These are phyloP conservation scores for Hyaloperonospora arabidopsidis DNA, from an alignment of 352 stramenopile species.

Conservation along the genomic window DNA sequence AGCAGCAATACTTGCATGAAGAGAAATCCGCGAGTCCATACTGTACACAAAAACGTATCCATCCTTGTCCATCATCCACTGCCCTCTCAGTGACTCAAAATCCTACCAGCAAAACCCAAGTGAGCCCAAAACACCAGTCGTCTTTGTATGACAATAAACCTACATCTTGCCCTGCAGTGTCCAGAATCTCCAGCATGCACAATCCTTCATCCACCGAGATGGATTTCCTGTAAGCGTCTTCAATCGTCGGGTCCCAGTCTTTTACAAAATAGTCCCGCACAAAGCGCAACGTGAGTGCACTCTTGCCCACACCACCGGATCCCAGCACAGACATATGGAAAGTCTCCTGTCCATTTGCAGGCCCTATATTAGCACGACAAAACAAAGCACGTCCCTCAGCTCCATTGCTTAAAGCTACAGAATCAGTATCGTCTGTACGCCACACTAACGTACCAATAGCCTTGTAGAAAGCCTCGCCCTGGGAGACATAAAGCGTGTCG, in stretches of 20 bases:
- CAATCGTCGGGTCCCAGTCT: slow-evolving; percentile 88
- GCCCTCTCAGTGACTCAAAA: slow-evolving; percentile 81
- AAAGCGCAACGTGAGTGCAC: slow-evolving; percentile 84
- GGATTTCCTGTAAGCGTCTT: slow-evolving; percentile 87
- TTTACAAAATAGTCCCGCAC: slow-evolving; percentile 87
- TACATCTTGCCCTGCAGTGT: slow-evolving; percentile 85
- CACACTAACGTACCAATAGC: slow-evolving; percentile 26
- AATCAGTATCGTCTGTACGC: not conserved
- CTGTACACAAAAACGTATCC: slow-evolving; percentile 89
- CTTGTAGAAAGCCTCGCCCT: slow-evolving; percentile 84
- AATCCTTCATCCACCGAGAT: slow-evolving; percentile 78
- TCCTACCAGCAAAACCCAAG: slow-evolving; percentile 32
- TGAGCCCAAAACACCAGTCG: not conserved
- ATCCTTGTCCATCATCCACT: slow-evolving; percentile 90
- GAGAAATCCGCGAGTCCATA: slow-evolving; percentile 83
- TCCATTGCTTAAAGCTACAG: not conserved
- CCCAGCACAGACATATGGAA: slow-evolving; percentile 85
- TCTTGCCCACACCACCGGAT: slow-evolving; percentile 87
- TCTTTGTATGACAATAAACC: slow-evolving; percentile 6
- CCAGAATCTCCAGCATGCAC: slow-evolving; percentile 86
- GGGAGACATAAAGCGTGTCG: slow-evolving; percentile 81
- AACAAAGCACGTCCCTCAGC: not conserved
- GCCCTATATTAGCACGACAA: slow-evolving; percentile 22
- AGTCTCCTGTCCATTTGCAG: slow-evolving; percentile 66
- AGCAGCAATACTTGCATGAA: slow-evolving; percentile 45